Evolutionary conservation across 179 eudicot species (phyloP), one percentile per base, ranked within the genome.

Genomic region (Corrigiola litoralis): DNA sequence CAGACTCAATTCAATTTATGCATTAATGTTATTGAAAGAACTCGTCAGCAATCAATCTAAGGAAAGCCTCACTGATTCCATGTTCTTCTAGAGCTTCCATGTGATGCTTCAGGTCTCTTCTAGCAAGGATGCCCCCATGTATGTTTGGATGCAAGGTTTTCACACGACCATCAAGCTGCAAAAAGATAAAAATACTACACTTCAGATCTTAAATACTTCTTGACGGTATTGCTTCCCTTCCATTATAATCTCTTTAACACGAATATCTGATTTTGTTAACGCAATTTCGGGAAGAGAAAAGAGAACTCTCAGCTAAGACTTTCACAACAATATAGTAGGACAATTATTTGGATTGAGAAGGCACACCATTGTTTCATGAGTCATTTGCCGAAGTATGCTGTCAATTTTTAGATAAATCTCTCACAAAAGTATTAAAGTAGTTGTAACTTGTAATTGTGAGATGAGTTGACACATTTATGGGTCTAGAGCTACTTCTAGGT

Each of bases 151-250:
- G 99, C 64, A 94, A 82, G 40, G 97, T 94, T 82, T 94, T 94
- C 68, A 94, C 99, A 71, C 99, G 99, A 49, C 99, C 99, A 82
- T 94, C 99, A 73, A 94, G 99, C 99, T 94, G 87, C 34, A 75
- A 71, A 75, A 28, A 46, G 67, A 66, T 7, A 58, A 24, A 1
- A 6, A 55, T 27, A 42, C 5, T 25, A 23, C 21, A 58, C 40
- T 18, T 27, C 63, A 20, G 12, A 20, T 25, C 34, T 50, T n/a
- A n/a, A 31, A 5, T n/a, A 38, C 20, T 24, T 42, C 10, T 38
- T 5, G 21, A 40, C 12, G n/a, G n/a, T 17, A 14, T 24, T 17
- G 8, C 7, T 16, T 65, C 12, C 55, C 18, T 44, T 18, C 32
- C n/a, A n/a, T n/a, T n/a, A n/a, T 66, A 25, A 14, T 61, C 31